phyloP scores from a whole-genome alignment of 495 filamentous ascomycete genomes.

The Aspergillus sparsus region DNA sequence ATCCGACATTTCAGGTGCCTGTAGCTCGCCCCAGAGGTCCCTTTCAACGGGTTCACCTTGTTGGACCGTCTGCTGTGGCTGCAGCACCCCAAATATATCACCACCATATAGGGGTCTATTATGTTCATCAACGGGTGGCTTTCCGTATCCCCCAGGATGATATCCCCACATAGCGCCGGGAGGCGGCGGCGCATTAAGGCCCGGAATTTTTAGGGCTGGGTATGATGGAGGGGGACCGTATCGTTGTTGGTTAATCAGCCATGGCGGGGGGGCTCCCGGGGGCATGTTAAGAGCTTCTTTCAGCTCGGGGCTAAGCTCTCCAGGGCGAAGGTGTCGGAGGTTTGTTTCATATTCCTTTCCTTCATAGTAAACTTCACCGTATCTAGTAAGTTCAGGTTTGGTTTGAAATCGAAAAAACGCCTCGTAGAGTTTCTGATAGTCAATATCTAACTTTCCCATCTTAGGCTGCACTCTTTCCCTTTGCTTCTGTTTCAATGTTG shows the following conservation, averaged over 20 bases:
- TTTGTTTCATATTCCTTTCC: conserved; percentile 98
- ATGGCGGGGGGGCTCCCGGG: conserved; percentile 90
- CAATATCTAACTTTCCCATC: conserved; percentile 96
- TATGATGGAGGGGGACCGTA: conserved; percentile 93
- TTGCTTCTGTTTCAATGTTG: conserved; percentile 90
- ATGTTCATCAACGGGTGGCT: conserved; percentile 90
- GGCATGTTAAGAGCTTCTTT: conserved; percentile 94
- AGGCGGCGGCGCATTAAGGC: conserved; percentile 91
- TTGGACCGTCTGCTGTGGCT: conserved; percentile 59
- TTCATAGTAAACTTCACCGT: conserved; percentile 97
- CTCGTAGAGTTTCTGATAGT: conserved; percentile 96
- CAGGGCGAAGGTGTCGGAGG: conserved; percentile 81
- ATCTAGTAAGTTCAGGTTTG: conserved; percentile 89
- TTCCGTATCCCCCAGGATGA: conserved; percentile 92
- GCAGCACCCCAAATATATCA: conserved; percentile 86
- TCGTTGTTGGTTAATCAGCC: conserved; percentile 95
- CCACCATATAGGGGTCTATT: conserved; percentile 88
- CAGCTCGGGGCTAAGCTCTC: conserved; percentile 85
- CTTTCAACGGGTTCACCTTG: conserved; percentile 83
- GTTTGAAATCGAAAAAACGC: conserved; percentile 97
- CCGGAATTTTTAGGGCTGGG: conserved; percentile 87
- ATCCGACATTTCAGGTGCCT: conserved; percentile 77
- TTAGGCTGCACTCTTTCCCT: conserved; percentile 92
- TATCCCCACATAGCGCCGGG: conserved; percentile 96
- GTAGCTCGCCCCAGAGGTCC: conserved; percentile 91